Base-by-base conservation (phyloP, 495 filamentous ascomycete species). In the Sphaerosporella brunnea region DNA sequence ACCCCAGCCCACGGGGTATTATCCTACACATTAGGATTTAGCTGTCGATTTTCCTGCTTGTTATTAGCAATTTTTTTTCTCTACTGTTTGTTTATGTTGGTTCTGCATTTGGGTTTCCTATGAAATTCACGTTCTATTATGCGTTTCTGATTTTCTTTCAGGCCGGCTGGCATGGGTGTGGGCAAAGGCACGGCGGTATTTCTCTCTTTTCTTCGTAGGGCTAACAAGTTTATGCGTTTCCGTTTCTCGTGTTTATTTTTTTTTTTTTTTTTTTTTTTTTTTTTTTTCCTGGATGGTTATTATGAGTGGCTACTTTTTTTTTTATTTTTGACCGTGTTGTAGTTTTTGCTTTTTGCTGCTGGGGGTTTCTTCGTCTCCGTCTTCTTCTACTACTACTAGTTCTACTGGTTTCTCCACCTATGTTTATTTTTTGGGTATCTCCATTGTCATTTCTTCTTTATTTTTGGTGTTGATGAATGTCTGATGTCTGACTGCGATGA, bases 51-150 rank as follows among this genome's bases (percentile, higher is more conserved):
- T 36, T 36, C 30, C 9, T 35, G 9, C 25, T 47, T 21, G 20
- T 47, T 47, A 16, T 36, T 47, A 32, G 23, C 34, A 32, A 16
- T 46, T 48, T 48, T 19, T 38, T 38, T 36, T 18, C 21, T 48
- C 8, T 35, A 8, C 28, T 46, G 16, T 46, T 5, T 19, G 16
- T 44, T 25, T 16, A 16, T 23, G 4, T 43, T 21, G 40, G 4
- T 44, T 26, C n/a, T 15, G 20, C 24, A 44, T 26, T 44, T 44
- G 36, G 36, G 36, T 44, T 24, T 19, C 41, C 28, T 44, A 44
- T 25, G n/a, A n/a, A n/a, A n/a, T n/a, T n/a, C n/a, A n/a, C n/a
- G n/a, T n/a, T n/a, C n/a, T n/a, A n/a, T n/a, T n/a, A n/a, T n/a
- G n/a, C n/a, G n/a, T n/a, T 25, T 11, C 28, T 13, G 21, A 13